Percentiles rank a stretch among this genome's conserved stretches.
Evolutionary conservation across 352 stramenopile genomes (phyloP).

Genomic region (Pythium utonaiense): DNA sequence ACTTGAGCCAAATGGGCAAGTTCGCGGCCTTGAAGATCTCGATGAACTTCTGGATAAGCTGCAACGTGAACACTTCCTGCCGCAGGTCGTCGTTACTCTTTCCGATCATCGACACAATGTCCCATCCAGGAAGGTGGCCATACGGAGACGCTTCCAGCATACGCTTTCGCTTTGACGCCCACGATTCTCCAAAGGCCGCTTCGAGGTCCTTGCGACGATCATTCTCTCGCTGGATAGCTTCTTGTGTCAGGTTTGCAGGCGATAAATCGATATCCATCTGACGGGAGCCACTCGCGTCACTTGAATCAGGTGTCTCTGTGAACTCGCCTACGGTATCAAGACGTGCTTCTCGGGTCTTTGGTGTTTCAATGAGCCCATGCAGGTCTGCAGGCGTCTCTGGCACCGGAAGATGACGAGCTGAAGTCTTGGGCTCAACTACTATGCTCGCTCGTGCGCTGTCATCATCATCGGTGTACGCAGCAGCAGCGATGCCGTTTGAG

Average conservation of each 20-base stretch:
- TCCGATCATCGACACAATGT: conserved; percentile 96
- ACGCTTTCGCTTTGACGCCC: conserved; percentile 91
- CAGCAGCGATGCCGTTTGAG: conserved; percentile 41
- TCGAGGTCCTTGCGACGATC: conserved; percentile 76
- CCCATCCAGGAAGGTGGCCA: conserved; percentile 88
- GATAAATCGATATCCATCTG: conserved; percentile 61
- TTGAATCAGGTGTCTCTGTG: conserved; percentile 23
- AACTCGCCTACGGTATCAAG: conserved; percentile 27
- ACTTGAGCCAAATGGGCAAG: conserved; percentile 94
- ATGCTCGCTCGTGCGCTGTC: conserved; percentile 12
- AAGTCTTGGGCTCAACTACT: background rate
- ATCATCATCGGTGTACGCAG: conserved; percentile 31
- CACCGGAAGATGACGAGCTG: conserved; percentile 22
- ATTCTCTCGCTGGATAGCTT: conserved; percentile 80
- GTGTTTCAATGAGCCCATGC: conserved; percentile 48
- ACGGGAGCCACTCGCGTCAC: conserved; percentile 15
- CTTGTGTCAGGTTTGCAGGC: conserved; percentile 54
- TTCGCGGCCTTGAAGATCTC: conserved; percentile 95
- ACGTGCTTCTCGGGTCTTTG: conserved; percentile 29
- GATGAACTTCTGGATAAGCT: conserved; percentile 97
- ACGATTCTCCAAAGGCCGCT: conserved; percentile 94
- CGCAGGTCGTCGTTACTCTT: conserved; percentile 99
- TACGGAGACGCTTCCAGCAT: conserved; percentile 86
- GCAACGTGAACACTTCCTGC: conserved; percentile 98
- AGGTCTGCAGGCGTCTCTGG: conserved; percentile 74